Evolutionary conservation across 164 flowering plant genomes (phyloP), one percentile per base, ranked within the genome.

Genomic region (Annona squamosa): DNA sequence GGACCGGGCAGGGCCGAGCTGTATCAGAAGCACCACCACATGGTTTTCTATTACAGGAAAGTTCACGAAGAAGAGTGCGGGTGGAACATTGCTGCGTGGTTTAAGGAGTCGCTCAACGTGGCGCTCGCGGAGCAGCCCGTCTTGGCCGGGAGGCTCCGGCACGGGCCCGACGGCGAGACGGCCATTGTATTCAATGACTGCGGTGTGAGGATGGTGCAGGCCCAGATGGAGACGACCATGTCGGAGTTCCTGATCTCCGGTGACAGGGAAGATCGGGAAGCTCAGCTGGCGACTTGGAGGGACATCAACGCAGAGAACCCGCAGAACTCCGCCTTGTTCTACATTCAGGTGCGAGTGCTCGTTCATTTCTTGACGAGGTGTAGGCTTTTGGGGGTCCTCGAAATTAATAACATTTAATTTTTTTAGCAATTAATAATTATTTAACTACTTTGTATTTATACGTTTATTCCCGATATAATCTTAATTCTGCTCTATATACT

Each of bases 261-360:
- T 10, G 67, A 59, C 6, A 57, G 57, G 61, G 65, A 46, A 46
- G 61, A 59, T 57, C 44, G 2, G 2, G 76, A 74, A 59, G 45
- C 56, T 67, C 59, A 68, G 45, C 76, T 74, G 45, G 57, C 57
- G 43, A 68, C 16, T 19, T 74, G 76, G 76, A 74, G 61, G 71
- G 76, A 74, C 48, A 37, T 74, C 16, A 67, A 68, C n/a, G 65
- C 57, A 19, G 52, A 68, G 52, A 43, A 68, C 19, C 71, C 71
- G 57, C 76, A 68, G 45, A 10, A 19, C 66, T 68, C 71, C 16
- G 62, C 76, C 18, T 57, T 74, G 72, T 74, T 59, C 56, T 74
- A 68, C 16, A 46, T 74, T 68, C 76, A 74, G 76, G 76, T 71
- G 70, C 4, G 5, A 5, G 70, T 16, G 4, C n/a, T n/a, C 16